Evolutionary conservation across 2,329 filamentous ascomycete genomes (phyloP), one percentile per base, ranked within the genome.

Genomic region (Cladorrhinum sp.): DNA sequence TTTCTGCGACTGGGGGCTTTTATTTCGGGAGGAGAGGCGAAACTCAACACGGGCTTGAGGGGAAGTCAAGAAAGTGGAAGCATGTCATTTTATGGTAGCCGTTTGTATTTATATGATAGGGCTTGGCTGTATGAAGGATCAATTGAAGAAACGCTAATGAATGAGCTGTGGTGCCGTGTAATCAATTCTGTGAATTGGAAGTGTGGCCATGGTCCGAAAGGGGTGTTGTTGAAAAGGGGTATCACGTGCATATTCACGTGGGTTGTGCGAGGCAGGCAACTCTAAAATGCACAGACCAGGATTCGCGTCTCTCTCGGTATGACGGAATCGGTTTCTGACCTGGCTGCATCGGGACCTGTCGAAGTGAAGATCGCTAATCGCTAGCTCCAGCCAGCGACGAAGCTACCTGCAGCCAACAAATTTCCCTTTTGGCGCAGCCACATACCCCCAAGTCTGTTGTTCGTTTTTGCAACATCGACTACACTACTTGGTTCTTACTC

Each of bases 251-350:
- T 3, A 2, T n/a, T 42, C 53, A 55, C 53, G 30, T 24, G 53
- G 20, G 12, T 4, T 9, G 20, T 20, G 46, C 46, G 18, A 51
- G 12, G 18, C n/a, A 9, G 16, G 51, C 9, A 6, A 26, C 28
- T 39, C 26, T n/a, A 39, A 49, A 49, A 28, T 18, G 54, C 54
- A 57, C 54, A 16, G 54, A 33, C 54, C 23, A 57, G 24, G 21
- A 26, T 46, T 54, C 54, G 54, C 39, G 39, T 46, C 49, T n/a
- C 10, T 23, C 12, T 57, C 21, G 23, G 39, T 57, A 57, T 57
- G 54, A 57, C 54, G 39, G 54, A 57, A 57, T 57, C 39, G 51
- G 54, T 49, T 51, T 30, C 54, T 57, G 54, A 36, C 23, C 26
- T 30, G 51, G 51, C 51, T 57, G 53, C 39, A 57, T 57, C 23